A percentile compares a stretch with the other conserved stretches of the same genome.
These are phyloP conservation scores for Talaromyces sp. DNA, from an alignment of 2,329 filamentous ascomycete species.

Conservation along the genomic window DNA sequence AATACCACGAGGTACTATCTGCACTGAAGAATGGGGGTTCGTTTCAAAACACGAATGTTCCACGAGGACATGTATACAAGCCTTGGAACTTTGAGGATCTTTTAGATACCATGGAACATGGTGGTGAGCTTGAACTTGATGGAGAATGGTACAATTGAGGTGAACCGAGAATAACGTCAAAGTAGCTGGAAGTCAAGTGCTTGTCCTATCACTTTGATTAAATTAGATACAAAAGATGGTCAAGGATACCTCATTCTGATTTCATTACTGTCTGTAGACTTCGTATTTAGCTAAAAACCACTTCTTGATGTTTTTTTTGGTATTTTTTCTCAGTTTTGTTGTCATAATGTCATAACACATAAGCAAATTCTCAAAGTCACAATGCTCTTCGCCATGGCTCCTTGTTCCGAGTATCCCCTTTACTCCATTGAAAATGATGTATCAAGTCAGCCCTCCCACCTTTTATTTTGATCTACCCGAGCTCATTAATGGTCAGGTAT, in stretches of 20 bases:
- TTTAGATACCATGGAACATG: slow-evolving; percentile 6
- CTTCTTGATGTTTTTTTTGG: neutral
- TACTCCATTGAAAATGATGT: neutral
- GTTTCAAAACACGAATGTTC: slow-evolving; percentile 33
- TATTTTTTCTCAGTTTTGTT: neutral
- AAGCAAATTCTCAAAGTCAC: neutral
- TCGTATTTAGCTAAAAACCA: neutral
- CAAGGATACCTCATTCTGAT: neutral
- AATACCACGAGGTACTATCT: slow-evolving; percentile 24
- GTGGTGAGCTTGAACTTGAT: slow-evolving; percentile 14
- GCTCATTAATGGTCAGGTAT: neutral
- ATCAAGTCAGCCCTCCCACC: neutral
- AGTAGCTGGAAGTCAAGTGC: neutral
- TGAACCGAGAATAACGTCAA: neutral
- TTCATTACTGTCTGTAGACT: neutral
- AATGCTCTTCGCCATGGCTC: neutral
- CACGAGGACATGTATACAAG: slow-evolving; percentile 26
- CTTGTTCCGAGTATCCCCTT: neutral
- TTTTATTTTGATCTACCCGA: neutral
- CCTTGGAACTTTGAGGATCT: slow-evolving; percentile 30
- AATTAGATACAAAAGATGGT: no score
- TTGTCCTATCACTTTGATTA: no score
- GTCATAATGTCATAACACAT: neutral
- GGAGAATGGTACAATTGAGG: slow-evolving; percentile 7
- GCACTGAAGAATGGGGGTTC: slow-evolving; percentile 23